Base-by-base conservation (phyloP, 225 moss, liverwort and hornwort genomes). In the Sphagnum tenellum region DNA sequence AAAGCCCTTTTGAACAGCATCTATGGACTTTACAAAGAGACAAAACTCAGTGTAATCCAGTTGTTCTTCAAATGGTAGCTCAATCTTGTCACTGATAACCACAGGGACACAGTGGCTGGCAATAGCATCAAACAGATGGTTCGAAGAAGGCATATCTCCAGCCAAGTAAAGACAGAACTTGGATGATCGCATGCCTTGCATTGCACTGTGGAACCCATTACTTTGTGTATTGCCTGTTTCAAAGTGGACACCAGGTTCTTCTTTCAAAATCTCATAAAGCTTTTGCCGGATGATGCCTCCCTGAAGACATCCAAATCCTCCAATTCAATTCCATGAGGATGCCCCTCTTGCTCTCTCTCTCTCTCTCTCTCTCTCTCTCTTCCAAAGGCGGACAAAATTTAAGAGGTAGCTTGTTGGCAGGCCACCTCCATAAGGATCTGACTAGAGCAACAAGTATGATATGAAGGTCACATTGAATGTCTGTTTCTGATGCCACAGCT, bases 121-220 rank as follows among this genome's bases (percentile, higher is more conserved):
- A 4, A 90, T 75, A 11, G 87, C 84, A 68, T 89, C 89, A 10
- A 89, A 87, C 8, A 87, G 65, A 9, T 87, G 72, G 74, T 84
- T 85, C 1, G 89, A 87, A 48, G 87, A 89, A 10, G 89, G 89
- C 4, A 85, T 87, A 60, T 89, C 87, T 45, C 87, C 87, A 5
- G 89, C 89, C 49, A 87, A 82, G 78, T 89, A 77, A 3, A 89
- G 79, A 78, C 89, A 89, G 56, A 80, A 89, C 68, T 87, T 87
- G 12, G 87, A 87, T 9, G 67, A 49, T 44, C 74, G 82, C 89
- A 89, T 89, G 57, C 89, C 85, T 48, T 5, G 4, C 5, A 82
- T 85, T 6, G 88, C 82, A 71, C 76, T 83, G 6, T 55, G 66
- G 55, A 86, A 78, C 0, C 74, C 77, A n/a, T 55, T 69, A 50